Evolutionary conservation across 78 protist genomes (phyloP), one percentile per base, ranked within the genome.

Genomic region (Chrysochromulina parva): DNA sequence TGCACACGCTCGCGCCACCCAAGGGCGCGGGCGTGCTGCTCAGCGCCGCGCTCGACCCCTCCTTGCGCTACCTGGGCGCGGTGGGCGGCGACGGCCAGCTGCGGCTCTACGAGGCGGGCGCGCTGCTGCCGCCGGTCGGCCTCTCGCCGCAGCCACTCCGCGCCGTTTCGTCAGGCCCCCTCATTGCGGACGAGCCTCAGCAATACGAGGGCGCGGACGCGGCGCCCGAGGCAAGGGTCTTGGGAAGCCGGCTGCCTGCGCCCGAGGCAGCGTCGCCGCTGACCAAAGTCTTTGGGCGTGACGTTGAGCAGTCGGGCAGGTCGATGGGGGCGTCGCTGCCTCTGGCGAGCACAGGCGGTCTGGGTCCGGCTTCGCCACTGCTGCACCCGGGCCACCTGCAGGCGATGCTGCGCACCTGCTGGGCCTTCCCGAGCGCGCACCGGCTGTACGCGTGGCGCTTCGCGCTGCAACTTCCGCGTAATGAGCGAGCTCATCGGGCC

Each of bases 361-460:
- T 74, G 24, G 19, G 14, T 14, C 26, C 2, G 57, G 55, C 6
- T 24, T 50, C 84, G 28, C 24, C 50, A 50, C 78, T 69, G 16
- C 50, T 69, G 10, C 50, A 22, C 84, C 26, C 3, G 60, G 38
- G 57, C 60, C 4, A 19, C 38, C 53, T 50, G 38, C 55, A 58
- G 26, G 55, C 14, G 84, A 5, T 38, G 13, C 84, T 74, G n/a
- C 57, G 22, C n/a, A 10, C 26, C 53, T 38, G 6, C 78, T 88
- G 94, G 24, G 19, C 13, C 38, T 92, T 81, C 86, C 94, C 94
- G 26, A 89, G 38, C 20, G 47, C 58, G 85, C 85, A 92, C 74
- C 86, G 94, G 3, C 2, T 2, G 60, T 59, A 81, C 28, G 55
- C 88, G 1, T 92, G 94, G 94, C 86, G 91, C 22, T 92, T 92